Evolutionary conservation across 2,329 filamentous ascomycete species (phyloP), one percentile per base, ranked within the genome.

Genomic region (Achaetomium macrosporum): DNA sequence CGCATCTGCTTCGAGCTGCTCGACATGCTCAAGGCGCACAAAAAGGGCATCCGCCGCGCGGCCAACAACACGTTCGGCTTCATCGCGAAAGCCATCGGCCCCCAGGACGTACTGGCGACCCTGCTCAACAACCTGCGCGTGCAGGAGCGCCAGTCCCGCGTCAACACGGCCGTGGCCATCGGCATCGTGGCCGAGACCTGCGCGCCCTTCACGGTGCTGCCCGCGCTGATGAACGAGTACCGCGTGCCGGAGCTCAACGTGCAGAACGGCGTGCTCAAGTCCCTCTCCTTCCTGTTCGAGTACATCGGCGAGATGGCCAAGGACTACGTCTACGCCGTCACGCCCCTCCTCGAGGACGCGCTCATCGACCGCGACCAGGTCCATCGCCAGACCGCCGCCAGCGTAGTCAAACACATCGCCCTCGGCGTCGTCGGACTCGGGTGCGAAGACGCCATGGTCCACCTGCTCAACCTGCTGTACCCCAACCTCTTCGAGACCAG

Each of bases 281-380:
- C 91, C 5, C 79, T 99, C 49, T 95, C 89, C 7, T 99, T 99
- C 79, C 78, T 99, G 56, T 99, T 97, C 66, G 93, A 99, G 68
- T 99, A 99, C 72, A 99, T 99, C 68, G 93, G 93, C 58, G 93
- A 99, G 71, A 97, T 99, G 93, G 90, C 90, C 59, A 99, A 97
- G 73, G 93, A 99, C 71, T 99, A 99, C 68, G 93, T 99, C 66
- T 99, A 99, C 66, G 93, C 95, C 16, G 91, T 99, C 33, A 96
- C 91, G 2, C 93, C 93, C 7, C 77, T 99, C 10, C 84, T 99
- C 2, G 93, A 99, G 68, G 93, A 99, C 67, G 93, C 95, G 2
- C 84, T 99, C 57, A 96, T 96, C 71, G 93, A 99, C 70, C 86
- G 93, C 57, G 93, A 99, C 69, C 93, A 99, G 73, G 93, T 99